Conservation (phyloP, 305 asterid species). For the Salvia sclarea region DNA sequence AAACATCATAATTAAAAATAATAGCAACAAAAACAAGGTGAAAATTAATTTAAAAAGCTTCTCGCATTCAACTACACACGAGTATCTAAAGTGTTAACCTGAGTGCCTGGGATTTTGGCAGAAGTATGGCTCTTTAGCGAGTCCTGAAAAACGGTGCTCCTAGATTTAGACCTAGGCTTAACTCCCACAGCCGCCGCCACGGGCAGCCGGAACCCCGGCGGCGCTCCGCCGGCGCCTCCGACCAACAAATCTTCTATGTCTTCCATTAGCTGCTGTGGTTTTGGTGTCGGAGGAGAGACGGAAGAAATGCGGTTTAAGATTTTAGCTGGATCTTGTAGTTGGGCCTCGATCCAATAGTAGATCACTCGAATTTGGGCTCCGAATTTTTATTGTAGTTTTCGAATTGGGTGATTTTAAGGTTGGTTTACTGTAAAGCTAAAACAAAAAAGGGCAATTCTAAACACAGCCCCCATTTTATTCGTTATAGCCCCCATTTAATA, state of each 20-base stretch:
- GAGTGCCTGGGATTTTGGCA: conserved; percentile 36
- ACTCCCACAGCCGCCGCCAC: conserved; percentile 64
- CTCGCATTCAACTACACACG: neutral
- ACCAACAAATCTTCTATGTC: conserved; percentile 89
- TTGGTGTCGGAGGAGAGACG: neutral
- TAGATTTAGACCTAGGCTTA: conserved; percentile 42
- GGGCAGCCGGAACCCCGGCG: conserved; percentile 33
- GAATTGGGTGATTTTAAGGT: no score
- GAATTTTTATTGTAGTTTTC: no score
- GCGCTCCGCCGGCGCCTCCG: conserved; percentile 55
- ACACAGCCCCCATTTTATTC: no score
- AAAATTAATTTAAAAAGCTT: neutral
- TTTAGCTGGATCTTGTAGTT: conserved; percentile 3
- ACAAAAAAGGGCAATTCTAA: no score
- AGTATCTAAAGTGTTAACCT: conserved; percentile 15
- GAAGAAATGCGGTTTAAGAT: neutral
- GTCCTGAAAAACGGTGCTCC: conserved; percentile 44
- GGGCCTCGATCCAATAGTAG: conserved; percentile 10
- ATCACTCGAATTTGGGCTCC: no score
- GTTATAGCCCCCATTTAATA: no score
- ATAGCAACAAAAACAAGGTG: neutral
- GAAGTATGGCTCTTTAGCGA: conserved; percentile 37
- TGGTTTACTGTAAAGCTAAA: no score
- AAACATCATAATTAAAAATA: neutral
- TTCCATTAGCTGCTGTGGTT: conserved; percentile 32